phyloP scores from a whole-genome alignment of 2,329 filamentous ascomycete genomes.

The Periglandula ipomoeae region DNA sequence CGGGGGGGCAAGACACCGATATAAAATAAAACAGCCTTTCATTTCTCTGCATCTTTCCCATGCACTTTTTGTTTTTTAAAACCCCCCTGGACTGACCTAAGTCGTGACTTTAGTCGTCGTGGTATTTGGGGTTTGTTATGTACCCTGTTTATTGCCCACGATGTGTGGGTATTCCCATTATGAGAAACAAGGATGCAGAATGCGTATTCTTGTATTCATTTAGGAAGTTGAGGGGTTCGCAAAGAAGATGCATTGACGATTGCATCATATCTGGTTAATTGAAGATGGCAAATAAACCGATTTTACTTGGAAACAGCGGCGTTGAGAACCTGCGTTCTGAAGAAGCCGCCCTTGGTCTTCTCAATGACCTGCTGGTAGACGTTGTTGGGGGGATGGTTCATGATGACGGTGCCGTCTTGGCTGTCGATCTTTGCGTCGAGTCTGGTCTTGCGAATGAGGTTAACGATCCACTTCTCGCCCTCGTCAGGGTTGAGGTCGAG shows the following conservation, averaged over 20 bases:
- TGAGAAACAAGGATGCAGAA: too few relatives aligned
- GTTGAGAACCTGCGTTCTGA: slow-evolving; percentile 90
- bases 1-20: slow-evolving; percentile 8
- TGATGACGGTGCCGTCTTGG: slow-evolving; percentile 95
- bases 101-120: too few relatives aligned
- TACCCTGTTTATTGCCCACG: too few relatives aligned
- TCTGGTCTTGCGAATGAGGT: slow-evolving; percentile 93
- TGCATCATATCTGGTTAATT: too few relatives aligned
- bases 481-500: slow-evolving; percentile 88
- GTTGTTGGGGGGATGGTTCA: slow-evolving; percentile 98
- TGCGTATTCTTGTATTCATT: too few relatives aligned
- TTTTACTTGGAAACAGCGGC: slow-evolving; percentile 50
- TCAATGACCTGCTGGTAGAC: slow-evolving; percentile 99
- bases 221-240: too few relatives aligned
- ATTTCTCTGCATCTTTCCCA: neutral
- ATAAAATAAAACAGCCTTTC: slow-evolving; percentile 4
- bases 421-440: slow-evolving; percentile 99
- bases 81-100: neutral
- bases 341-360: slow-evolving; percentile 97
- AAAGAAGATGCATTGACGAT: too few relatives aligned
- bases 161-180: too few relatives aligned
- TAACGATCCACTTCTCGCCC: slow-evolving; percentile 99
- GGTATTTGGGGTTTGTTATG: too few relatives aligned
- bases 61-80: neutral
- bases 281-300: too few relatives aligned